Base-by-base conservation (phyloP, 805 yeast genomes). In the Komagataella populi region DNA sequence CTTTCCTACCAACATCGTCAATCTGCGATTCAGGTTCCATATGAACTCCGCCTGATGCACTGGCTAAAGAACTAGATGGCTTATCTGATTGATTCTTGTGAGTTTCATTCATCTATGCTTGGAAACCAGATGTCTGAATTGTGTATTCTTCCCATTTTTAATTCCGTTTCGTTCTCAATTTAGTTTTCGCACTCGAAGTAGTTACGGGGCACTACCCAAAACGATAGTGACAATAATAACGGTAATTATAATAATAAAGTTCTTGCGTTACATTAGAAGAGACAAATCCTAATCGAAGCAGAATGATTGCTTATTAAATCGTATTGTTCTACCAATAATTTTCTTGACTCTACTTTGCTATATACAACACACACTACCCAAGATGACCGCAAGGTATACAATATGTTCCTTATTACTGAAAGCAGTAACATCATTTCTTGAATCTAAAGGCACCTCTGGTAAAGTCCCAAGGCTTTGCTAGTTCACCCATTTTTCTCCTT, bases 401-500 rank as follows among this genome's bases (percentile, higher is more conserved):
- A 17, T 22, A 36, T 18, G 51, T 51, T 44, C 48, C 52, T 46
- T 52, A 53, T 50, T 55, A 55, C 22, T 52, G 46, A 18, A 23
- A 7, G 44, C 23, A 20, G 4, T 23, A 45, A 39, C 16, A 46
- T 30, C 62, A 62, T 59, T 66, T 67, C 63, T 60, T 67, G 65
- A 69, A 66, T 36, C 56, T 56, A 48, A 64, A 64, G 6, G 70
- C 71, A 44, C 68, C 68, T 56, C 81, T 70, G 2, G 76, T 63
- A 59, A 76, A 78, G 56, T 70, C 77, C 46, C 76, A 55, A 14
- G 79, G 76, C 51, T 70, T 71, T 39, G 67, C 64, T 50, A 75
- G 81, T 6, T 80, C 80, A 12, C 83, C 77, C 66, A 67, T 66
- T 54, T 85, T 88, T 67, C 99, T 80, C 74, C 87, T 88, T 66